These are phyloP conservation scores for Ophiocordyceps camponoti-leonardi DNA, from an alignment of 2,329 filamentous ascomycete species.

Conservation along the genomic window DNA sequence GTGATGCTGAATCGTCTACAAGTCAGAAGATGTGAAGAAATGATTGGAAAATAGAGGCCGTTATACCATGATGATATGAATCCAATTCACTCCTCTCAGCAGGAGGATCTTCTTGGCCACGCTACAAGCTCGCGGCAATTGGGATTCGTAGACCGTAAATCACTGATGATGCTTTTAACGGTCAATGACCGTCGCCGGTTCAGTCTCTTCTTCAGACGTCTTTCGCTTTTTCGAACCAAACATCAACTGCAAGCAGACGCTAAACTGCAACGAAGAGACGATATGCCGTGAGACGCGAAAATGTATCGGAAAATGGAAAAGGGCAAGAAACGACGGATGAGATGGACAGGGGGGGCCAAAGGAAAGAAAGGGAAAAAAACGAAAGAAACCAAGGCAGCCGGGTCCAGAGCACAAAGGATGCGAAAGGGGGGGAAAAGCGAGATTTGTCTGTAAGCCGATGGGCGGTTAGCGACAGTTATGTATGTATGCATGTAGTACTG, in stretches of 20 bases:
- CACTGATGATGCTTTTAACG: background rate
- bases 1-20: constrained; percentile 14
- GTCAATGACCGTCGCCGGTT: constrained; percentile 20
- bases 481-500: constrained; percentile 22
- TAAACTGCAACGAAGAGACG: background rate
- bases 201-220: background rate
- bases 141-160: too few species aligned
- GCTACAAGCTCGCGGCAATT: too few species aligned
- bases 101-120: background rate
- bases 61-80: background rate
- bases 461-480: constrained; percentile 29
- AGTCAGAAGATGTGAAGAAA: background rate
- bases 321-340: background rate
- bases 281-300: constrained; percentile 13
- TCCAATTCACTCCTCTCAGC: background rate
- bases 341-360: background rate
- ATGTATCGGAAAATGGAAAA: constrained; percentile 4
- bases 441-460: constrained; percentile 14
- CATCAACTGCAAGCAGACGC: too few species aligned
- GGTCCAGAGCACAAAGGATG: constrained; percentile 16
- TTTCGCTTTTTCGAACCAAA: too few species aligned
- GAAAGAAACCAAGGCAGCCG: constrained; percentile 13
- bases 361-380: constrained; percentile 7
- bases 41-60: background rate
- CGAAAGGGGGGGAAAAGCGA: constrained; percentile 22